A percentile compares a stretch with the other conserved stretches of the same genome.
Conservation (phyloP, 805 yeast species). For the Huiozyma naganishii region DNA sequence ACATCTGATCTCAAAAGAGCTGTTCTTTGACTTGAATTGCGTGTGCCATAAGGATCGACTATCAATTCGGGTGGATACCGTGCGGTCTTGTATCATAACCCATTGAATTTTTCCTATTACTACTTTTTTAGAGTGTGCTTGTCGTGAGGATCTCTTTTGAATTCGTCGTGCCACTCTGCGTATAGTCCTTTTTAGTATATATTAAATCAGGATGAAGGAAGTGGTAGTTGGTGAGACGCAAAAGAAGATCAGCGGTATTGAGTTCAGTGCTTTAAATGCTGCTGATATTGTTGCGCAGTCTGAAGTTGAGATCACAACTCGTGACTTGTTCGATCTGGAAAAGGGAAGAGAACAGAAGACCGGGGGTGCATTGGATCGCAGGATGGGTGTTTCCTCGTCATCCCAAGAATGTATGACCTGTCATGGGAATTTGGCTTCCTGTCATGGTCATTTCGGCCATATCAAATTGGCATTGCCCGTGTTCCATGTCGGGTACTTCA, state of each 20-base stretch:
- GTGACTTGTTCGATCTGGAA: constrained; percentile 86
- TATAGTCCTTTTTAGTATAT: too few species aligned
- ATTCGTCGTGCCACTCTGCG: too few species aligned
- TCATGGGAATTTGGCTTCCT: constrained; percentile 80
- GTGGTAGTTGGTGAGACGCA: constrained; percentile 66
- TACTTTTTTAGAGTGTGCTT: too few species aligned
- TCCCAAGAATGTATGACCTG: constrained; percentile 83
- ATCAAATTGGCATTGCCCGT: constrained; percentile 88
- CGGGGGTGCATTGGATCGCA: constrained; percentile 82
- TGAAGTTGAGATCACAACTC: constrained; percentile 83
- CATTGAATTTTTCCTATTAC: too few species aligned
- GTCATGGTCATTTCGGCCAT: constrained; percentile 99
- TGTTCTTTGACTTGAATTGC: too few species aligned
- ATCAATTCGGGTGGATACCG: too few species aligned
- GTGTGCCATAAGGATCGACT: too few species aligned
- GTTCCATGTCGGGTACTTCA: constrained; percentile 95
- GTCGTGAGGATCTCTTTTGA: too few species aligned
- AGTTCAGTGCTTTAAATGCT: constrained; percentile 88
- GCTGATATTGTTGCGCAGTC: constrained; percentile 86
- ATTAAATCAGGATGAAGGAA: constrained; percentile 26
- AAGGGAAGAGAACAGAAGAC: constrained; percentile 74
- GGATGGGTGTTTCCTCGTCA: constrained; percentile 90
- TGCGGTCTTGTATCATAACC: too few species aligned
- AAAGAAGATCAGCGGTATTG: constrained; percentile 78
- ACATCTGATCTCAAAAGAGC: too few species aligned